Conservation (phyloP, 345 rosid species). For the Eucalyptus tenuipes region DNA sequence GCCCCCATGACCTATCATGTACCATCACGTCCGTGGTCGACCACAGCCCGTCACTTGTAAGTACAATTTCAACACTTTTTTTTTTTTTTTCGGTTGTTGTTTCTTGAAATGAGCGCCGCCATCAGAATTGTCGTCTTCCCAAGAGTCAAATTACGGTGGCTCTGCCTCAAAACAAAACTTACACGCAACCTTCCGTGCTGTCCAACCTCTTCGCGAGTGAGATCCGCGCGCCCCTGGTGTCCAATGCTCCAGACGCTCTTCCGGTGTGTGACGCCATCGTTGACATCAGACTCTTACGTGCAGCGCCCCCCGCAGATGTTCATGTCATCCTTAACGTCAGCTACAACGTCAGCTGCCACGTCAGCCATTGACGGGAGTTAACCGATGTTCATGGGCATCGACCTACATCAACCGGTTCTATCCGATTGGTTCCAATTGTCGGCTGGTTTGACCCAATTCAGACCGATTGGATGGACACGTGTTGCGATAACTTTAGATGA, state of each 20-base stretch:
- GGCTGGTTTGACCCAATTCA: background rate
- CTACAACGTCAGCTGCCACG: background rate
- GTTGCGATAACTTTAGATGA: background rate
- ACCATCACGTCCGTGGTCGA: background rate
- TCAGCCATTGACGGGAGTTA: background rate
- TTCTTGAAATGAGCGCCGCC: background rate
- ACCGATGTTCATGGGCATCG: background rate
- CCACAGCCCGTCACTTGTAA: background rate
- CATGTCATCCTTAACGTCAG: background rate
- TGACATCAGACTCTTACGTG: background rate
- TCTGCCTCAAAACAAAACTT: background rate
- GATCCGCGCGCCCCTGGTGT: background rate
- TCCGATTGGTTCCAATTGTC: background rate
- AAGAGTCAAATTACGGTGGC: background rate
- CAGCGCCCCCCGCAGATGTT: background rate
- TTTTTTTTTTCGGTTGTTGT: background rate
- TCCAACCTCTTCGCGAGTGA: background rate
- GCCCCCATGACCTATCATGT: background rate
- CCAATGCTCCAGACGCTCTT: background rate
- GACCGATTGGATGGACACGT: background rate
- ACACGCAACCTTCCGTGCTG: background rate
- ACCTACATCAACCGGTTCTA: background rate
- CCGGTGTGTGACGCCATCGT: background rate
- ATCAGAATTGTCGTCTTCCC: background rate
- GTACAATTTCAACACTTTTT: background rate